These are phyloP conservation scores for Penicillium sp. DNA, from an alignment of 2,329 filamentous ascomycete species.

Conservation along the genomic window DNA sequence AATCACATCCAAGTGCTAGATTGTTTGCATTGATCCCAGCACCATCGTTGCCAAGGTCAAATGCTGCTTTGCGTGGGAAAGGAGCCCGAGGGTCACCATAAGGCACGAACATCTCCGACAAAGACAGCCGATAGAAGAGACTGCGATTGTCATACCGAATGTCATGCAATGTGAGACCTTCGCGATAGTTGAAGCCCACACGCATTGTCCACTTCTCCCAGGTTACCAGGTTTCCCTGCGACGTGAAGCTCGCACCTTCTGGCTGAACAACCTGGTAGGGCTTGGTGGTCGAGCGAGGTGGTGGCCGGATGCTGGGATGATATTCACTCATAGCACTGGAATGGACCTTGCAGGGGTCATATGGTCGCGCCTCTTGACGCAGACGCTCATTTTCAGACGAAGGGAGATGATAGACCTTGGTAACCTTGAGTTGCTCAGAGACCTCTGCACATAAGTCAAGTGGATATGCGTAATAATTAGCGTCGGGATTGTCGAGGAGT, in stretches of 20 bases:
- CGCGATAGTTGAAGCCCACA: constrained; percentile 46
- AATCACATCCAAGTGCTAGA: constrained; percentile 42
- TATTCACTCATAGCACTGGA: constrained; percentile 32
- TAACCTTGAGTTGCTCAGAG: constrained; percentile 49
- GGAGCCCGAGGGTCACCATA: constrained; percentile 44
- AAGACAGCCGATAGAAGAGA: constrained; percentile 43
- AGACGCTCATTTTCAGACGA: constrained; percentile 41
- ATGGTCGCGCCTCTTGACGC: constrained; percentile 36
- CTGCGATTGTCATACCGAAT: constrained; percentile 40
- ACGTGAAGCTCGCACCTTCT: constrained; percentile 35
- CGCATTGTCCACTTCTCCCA: constrained; percentile 48
- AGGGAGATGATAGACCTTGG: constrained; percentile 50
- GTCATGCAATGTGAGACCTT: constrained; percentile 44
- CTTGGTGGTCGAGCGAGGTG: constrained; percentile 35
- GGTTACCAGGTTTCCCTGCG: constrained; percentile 27
- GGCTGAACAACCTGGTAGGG: constrained; percentile 39
- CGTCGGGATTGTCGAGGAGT: constrained; percentile 43
- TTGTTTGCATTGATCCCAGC: constrained; percentile 46
- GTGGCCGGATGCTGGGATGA: constrained; percentile 31
- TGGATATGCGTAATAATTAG: constrained; percentile 58
- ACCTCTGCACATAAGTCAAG: constrained; percentile 53
- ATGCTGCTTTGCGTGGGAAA: constrained; percentile 44
- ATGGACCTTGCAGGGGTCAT: constrained; percentile 42
- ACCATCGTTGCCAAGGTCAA: constrained; percentile 46
- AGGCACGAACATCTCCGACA: constrained; percentile 47